phyloP scores from a whole-genome alignment of 2,329 filamentous ascomycete species.

The Leptosphaerulina australis region DNA sequence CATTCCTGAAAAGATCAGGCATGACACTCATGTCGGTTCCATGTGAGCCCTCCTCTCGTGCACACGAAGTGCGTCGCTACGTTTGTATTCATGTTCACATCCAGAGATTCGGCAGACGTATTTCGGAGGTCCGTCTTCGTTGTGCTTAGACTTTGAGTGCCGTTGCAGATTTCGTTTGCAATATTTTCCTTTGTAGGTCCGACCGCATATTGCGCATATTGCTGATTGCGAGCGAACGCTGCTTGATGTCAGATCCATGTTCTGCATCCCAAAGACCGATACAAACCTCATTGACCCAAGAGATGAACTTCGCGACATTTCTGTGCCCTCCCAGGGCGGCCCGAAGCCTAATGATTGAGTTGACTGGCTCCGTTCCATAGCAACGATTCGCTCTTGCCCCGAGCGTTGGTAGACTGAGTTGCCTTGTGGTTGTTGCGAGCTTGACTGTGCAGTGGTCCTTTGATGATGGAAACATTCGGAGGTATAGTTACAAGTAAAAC shows the following conservation, averaged over 20 bases:
- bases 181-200: not conserved
- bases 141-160: not conserved
- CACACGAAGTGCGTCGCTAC: not conserved
- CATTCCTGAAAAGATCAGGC: too few species aligned
- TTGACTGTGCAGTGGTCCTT: too few species aligned
- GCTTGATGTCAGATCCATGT: not conserved
- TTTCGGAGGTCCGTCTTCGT: not conserved
- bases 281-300: too few species aligned
- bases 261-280: too few species aligned
- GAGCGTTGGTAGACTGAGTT: too few species aligned
- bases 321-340: too few species aligned
- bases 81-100: not conserved
- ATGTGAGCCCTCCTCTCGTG: not conserved
- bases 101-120: not conserved
- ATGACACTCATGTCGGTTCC: not conserved
- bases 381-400: not conserved
- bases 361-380: too few species aligned
- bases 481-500: too few species aligned
- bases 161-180: not conserved
- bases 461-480: too few species aligned
- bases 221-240: not conserved
- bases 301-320: too few species aligned
- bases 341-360: too few species aligned
- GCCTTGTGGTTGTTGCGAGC: too few species aligned
- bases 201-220: not conserved